Base-by-base conservation (phyloP, 2,329 filamentous ascomycete genomes). In the Nemania sp. region DNA sequence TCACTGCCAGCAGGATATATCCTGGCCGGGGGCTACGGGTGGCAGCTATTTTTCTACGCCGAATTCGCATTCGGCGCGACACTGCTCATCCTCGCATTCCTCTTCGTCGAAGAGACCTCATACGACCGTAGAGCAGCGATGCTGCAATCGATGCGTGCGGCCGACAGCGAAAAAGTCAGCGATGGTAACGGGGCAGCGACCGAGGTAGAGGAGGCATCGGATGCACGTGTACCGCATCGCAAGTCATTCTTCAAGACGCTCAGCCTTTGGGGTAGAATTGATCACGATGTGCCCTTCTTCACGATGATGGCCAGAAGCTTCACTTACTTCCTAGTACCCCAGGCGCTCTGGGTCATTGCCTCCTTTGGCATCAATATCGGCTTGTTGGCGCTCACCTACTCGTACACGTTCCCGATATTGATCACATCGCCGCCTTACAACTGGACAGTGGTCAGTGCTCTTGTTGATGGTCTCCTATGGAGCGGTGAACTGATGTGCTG, bases 21-120 rank as follows among this genome's bases (percentile, higher is more conserved):
- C 79, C 75, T 85, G 7, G 74, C 77, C 0, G 80, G 74, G 2
- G 81, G 81, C 1, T 77, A 81, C 61, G 80, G 79, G 7, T 85
- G 81, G 81, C 73, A 77, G 8, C 73, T 85, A 0, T 85, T 81
- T 70, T 85, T 85, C 71, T 84, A 83, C 63, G 81, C 84, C 48
- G 78, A 80, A 61, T 76, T 81, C 45, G 82, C 80, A 1, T 84
- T 86, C 54, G 75, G 76, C 9, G 70, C 72, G 73, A 30, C 70
- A 72, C 55, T 69, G 11, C 54, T 69, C 8, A 66, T 81, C 33
- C 61, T 78, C 11, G 76, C 79, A 0, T 80, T 82, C 64, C 65
- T 81, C 54, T 76, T 81, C 55, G 78, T 80, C 3, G 78, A 81
- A 56, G 80, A 82, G 64, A 77, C 78, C 1, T 70, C 72, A 5